Evolutionary conservation across 805 yeast species (phyloP).

Genomic region (Schwanniomyces polymorphus): DNA sequence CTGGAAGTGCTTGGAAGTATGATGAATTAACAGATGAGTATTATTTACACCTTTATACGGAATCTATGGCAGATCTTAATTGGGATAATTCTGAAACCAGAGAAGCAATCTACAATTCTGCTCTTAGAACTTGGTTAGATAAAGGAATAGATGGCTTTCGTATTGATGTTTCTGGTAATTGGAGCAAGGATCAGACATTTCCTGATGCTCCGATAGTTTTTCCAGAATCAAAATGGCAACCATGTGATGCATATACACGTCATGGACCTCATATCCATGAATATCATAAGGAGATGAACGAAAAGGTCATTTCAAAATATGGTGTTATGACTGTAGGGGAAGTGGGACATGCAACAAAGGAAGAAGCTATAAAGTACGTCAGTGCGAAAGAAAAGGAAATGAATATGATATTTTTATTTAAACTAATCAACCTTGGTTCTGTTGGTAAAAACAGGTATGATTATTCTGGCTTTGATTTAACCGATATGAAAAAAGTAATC

Average conservation of each 20-base stretch:
- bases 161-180: conserved; percentile 55
- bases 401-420: conserved; percentile 37
- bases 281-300: conserved; percentile 53
- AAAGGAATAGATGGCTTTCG: conserved; percentile 61
- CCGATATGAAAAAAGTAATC: conserved; percentile 43
- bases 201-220: conserved; percentile 50
- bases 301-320: conserved; percentile 41
- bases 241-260: conserved; percentile 27
- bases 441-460: conserved; percentile 33
- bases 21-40: conserved; percentile 52
- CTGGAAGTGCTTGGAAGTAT: too few relatives aligned
- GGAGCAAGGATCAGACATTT: conserved; percentile 46
- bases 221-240: conserved; percentile 43
- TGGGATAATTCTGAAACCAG: conserved; percentile 51
- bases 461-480: conserved; percentile 30
- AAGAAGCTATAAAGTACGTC: too few relatives aligned
- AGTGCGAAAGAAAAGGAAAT: too few relatives aligned
- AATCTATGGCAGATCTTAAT: conserved; percentile 58
- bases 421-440: conserved; percentile 38
- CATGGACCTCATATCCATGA: conserved; percentile 60
- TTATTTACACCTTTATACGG: conserved; percentile 54
- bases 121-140: conserved; percentile 53
- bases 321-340: conserved; percentile 62
- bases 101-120: conserved; percentile 44
- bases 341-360: conserved; percentile 44